Evolutionary conservation across 2,329 filamentous ascomycete genomes (phyloP).

Genomic region (Metarhizium humberi): DNA sequence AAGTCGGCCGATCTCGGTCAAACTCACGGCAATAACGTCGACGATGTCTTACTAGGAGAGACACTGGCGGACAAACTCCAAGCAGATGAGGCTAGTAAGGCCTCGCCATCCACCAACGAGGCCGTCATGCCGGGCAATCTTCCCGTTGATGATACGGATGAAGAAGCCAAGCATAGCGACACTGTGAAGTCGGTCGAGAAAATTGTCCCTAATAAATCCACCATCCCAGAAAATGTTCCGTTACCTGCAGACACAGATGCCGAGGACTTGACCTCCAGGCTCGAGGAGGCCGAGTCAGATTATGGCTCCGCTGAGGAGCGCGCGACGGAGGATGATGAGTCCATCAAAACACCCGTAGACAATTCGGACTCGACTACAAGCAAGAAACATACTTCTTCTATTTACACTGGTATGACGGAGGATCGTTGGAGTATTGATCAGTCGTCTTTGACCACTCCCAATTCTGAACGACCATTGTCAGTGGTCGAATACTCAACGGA

Average conservation of each 20-base stretch:
- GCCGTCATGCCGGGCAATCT: background rate
- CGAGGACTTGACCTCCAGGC: background rate
- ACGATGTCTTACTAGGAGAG: background rate
- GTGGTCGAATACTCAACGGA: slow-evolving; percentile 19
- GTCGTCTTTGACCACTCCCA: slow-evolving; percentile 28
- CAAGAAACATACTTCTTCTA: slow-evolving; percentile 27
- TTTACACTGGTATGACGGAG: slow-evolving; percentile 27
- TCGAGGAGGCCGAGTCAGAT: background rate
- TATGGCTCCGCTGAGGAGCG: background rate
- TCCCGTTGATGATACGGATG: background rate
- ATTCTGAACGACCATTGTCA: slow-evolving; percentile 26
- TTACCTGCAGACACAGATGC: slow-evolving; percentile 3
- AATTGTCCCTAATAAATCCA: background rate
- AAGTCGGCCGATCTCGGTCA: background rate
- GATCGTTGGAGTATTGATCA: slow-evolving; percentile 28
- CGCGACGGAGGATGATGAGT: slow-evolving; percentile 2
- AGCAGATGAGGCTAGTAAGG: background rate
- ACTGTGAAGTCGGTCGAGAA: background rate
- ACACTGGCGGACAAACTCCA: background rate
- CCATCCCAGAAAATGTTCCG: background rate
- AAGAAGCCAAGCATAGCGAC: slow-evolving; percentile 1
- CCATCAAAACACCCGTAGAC: slow-evolving; percentile 9
- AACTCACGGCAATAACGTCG: background rate
- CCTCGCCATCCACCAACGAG: slow-evolving; percentile 1
- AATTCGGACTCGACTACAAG: slow-evolving; percentile 17